phyloP scores from a whole-genome alignment of 352 stramenopile genomes.

The Phytophthora gonapodyides region DNA sequence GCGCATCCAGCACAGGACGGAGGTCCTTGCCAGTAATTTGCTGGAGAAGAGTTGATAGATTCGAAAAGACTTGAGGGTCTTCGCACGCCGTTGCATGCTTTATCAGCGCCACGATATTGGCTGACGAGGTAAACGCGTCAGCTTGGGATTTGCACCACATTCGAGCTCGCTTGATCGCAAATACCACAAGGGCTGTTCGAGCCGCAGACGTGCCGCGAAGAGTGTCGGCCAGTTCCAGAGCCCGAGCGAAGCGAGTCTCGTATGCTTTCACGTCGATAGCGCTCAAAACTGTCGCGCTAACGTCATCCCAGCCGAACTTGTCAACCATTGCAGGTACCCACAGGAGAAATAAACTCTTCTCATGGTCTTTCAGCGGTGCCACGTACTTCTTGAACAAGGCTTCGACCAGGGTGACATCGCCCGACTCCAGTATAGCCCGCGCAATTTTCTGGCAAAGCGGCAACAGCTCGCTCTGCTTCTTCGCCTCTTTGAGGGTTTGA shows the following conservation, averaged over 20 bases:
- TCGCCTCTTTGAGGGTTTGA: background rate
- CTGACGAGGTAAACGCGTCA: background rate
- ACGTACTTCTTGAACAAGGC: slow-evolving; percentile 14
- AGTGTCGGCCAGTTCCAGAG: slow-evolving; percentile 11
- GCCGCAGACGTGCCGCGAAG: background rate
- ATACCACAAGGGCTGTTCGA: background rate
- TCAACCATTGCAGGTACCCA: slow-evolving; percentile 5
- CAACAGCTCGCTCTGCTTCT: background rate
- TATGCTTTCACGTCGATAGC: background rate
- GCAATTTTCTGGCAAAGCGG: slow-evolving; percentile 12
- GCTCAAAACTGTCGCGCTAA: background rate
- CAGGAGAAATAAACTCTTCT: slow-evolving; percentile 1
- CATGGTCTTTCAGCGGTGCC: slow-evolving; percentile 6
- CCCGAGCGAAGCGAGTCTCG: slow-evolving; percentile 5
- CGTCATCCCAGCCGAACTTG: background rate
- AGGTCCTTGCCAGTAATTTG: slow-evolving; percentile 1
- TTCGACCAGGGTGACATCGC: background rate
- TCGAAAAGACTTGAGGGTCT: slow-evolving; percentile 2
- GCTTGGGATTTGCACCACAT: background rate
- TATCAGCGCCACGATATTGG: slow-evolving; percentile 2
- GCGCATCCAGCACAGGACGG: slow-evolving; percentile 6
- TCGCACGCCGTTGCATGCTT: slow-evolving; percentile 4
- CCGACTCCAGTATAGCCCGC: slow-evolving; percentile 1
- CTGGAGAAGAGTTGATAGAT: background rate
- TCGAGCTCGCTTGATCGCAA: slow-evolving; percentile 8